A percentile compares a stretch with the other conserved stretches of the same genome.
Evolutionary conservation across 2,329 filamentous ascomycete genomes (phyloP).

Genomic region (Ophiosphaerella korrae): DNA sequence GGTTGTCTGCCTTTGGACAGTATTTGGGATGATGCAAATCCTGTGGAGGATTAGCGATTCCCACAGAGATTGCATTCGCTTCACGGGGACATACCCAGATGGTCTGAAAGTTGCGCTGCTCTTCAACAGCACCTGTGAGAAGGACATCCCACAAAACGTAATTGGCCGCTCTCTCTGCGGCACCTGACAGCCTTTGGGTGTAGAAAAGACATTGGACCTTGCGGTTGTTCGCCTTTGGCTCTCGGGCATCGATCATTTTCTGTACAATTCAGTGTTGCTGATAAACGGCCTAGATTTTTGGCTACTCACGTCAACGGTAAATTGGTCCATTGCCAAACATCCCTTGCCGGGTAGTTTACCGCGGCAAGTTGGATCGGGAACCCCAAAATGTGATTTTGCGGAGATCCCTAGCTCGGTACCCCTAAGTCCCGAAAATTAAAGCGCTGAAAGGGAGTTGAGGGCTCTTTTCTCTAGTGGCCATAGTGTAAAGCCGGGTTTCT

Average conservation of each 20-base stretch:
- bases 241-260: conserved; percentile 2
- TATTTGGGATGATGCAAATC: conserved; percentile 9
- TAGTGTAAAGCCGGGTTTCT: conserved; percentile 9
- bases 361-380: conserved; percentile 4
- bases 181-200: conserved; percentile 1
- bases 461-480: conserved; percentile 8
- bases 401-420: conserved; percentile 3
- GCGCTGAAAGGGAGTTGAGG: background rate
- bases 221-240: background rate
- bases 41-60: conserved; percentile 2
- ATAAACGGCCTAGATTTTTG: background rate
- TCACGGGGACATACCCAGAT: conserved; percentile 1
- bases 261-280: background rate
- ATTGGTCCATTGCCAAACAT: conserved; percentile 1
- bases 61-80: conserved; percentile 1
- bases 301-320: conserved; percentile 3
- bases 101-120: conserved; percentile 1
- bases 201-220: conserved; percentile 4
- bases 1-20: conserved; percentile 5
- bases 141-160: conserved; percentile 4
- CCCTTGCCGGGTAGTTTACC: background rate
- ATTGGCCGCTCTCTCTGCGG: conserved; percentile 6
- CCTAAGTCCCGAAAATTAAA: conserved; percentile 3
- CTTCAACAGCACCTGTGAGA: conserved; percentile 1
- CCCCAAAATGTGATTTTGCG: background rate